Evolutionary conservation across 352 stramenopile genomes (phyloP), one percentile per base, ranked within the genome.

Genomic region (Albugo candida): DNA sequence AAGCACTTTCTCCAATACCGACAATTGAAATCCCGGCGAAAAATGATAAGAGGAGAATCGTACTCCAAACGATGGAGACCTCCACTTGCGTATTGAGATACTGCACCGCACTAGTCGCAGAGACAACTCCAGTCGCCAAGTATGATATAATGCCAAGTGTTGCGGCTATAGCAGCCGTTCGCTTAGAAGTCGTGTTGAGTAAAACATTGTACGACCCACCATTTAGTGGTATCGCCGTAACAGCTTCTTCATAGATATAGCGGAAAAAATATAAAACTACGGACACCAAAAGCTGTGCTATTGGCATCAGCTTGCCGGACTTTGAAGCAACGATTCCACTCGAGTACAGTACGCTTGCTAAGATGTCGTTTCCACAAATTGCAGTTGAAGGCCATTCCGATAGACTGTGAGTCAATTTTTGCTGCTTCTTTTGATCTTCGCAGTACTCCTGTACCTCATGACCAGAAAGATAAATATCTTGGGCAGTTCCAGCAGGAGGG

Each of bases 291-390:
- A 70, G 46, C 48, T 93, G 70, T 8, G 77, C 81, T 20, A 95
- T 40, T 3, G 85, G 85, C 36, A 78, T 85, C 20, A 96, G 58
- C 59, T 83, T 91, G 8, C 81, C 82, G 5, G 81, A 78, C 51
- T 77, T 81, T 2, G 61, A 60, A 11, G 72, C 64, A 36, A 82
- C 70, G 14, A 83, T 76, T 14, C 67, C 70, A 13, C 70, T 70
- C 17, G 70, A 83, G 52, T 93, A 93, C 16, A 93, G 65, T 19
- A 81, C 82, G 47, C 72, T 92, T 36, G 71, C 76, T n/a, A 94
- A 53, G 49, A 96, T 92, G 45, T 96, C 84, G 49, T 96, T 96
- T 12, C 85, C 85, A 47, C 75, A 92, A 48, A 96, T 95, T 31
- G 77, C 76, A 5, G 84, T 95, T 13, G 83, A 82, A 24, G 70